A percentile compares a stretch with the other conserved stretches of the same genome.
Evolutionary conservation across 805 yeast species (phyloP).

Genomic region (Schwanniomyces occidentalis): DNA sequence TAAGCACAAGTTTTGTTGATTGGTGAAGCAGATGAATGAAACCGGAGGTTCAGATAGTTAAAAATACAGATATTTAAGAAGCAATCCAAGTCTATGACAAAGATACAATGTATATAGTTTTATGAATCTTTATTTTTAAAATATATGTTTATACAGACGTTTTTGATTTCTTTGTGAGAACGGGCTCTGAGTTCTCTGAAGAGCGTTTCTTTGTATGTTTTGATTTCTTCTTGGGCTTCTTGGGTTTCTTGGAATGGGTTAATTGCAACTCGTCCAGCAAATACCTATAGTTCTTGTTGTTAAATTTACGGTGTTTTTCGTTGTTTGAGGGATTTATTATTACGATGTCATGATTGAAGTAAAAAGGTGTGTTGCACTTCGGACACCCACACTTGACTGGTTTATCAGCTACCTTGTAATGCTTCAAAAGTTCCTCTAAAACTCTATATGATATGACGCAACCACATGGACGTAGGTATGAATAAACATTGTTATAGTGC

Average conservation of each 20-base stretch:
- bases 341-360: constrained; percentile 30
- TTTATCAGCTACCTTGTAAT: constrained; percentile 4
- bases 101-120: too few relatives aligned
- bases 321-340: constrained; percentile 24
- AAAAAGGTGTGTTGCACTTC: constrained; percentile 23
- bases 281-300: constrained; percentile 13
- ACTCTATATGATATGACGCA: constrained; percentile 33
- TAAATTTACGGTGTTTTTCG: constrained; percentile 9
- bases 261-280: constrained; percentile 13
- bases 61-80: too few relatives aligned
- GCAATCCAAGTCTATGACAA: neutral
- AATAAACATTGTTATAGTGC: constrained; percentile 17
- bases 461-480: constrained; percentile 39
- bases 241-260: constrained; percentile 25
- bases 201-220: too few relatives aligned
- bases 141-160: too few relatives aligned
- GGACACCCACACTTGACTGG: constrained; percentile 29
- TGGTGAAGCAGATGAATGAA: too few relatives aligned
- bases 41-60: too few relatives aligned
- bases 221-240: constrained; percentile 10
- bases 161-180: too few relatives aligned
- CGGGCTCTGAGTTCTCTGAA: too few relatives aligned
- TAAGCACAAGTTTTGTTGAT: too few relatives aligned
- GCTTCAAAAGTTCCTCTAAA: constrained; percentile 17
- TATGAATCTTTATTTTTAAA: constrained; percentile 1